Percentiles rank a stretch among this genome's conserved stretches.
Evolutionary conservation across 305 asterid species (phyloP).

Genomic region (Euphrasia arctica): DNA sequence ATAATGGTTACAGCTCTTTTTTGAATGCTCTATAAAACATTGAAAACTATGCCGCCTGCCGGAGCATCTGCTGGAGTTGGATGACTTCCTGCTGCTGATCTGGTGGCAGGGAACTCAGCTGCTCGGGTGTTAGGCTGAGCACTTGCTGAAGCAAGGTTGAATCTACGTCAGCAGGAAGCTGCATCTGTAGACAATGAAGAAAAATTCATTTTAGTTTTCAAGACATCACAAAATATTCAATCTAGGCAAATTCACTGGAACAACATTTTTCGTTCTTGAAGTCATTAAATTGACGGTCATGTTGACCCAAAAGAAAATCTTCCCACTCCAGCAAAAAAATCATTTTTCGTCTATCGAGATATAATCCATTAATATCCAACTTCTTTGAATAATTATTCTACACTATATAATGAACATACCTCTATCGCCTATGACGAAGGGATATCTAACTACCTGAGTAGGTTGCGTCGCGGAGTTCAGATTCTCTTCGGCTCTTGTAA

Average conservation of each 20-base stretch:
- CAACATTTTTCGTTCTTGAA: background rate
- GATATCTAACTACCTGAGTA: slow-evolving; percentile 48
- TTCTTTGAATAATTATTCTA: background rate
- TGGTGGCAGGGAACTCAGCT: slow-evolving; percentile 66
- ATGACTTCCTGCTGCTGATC: slow-evolving; percentile 82
- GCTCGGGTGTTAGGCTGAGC: slow-evolving; percentile 69
- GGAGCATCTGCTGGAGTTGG: slow-evolving; percentile 85
- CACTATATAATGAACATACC: background rate
- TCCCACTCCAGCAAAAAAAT: background rate
- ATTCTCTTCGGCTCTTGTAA: slow-evolving; percentile 36
- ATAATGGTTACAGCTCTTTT: slow-evolving; percentile 18
- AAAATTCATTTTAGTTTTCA: background rate
- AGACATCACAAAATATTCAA: background rate
- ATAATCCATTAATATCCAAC: slow-evolving; percentile 1
- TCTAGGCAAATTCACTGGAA: background rate
- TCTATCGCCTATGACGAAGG: background rate
- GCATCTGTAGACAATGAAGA: slow-evolving; percentile 35
- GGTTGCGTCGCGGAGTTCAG: slow-evolving; percentile 47
- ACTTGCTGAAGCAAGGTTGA: slow-evolving; percentile 71
- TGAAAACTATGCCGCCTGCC: slow-evolving; percentile 46
- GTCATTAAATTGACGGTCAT: background rate
- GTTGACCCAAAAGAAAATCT: background rate
- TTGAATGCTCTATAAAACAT: background rate
- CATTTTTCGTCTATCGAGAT: background rate
- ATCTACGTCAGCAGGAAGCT: slow-evolving; percentile 63